These are phyloP conservation scores for Ensete glaucum DNA, from an alignment of 176 grass and related monocot genomes.

Conservation along the genomic window DNA sequence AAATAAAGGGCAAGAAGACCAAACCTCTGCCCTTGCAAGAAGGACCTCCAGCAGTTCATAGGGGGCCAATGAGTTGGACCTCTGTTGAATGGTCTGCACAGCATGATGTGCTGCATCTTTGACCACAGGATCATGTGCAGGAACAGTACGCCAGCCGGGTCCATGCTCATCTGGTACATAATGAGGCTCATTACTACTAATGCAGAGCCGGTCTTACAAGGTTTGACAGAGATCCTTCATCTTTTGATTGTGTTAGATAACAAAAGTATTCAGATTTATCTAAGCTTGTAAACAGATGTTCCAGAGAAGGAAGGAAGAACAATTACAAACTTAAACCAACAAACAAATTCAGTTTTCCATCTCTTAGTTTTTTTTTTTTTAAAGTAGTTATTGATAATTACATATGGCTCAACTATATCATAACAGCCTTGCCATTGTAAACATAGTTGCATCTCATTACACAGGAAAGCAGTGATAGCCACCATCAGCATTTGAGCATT, in stretches of 20 bases:
- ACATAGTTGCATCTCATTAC: neutral
- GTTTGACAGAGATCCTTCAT: neutral
- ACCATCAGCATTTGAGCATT: no score
- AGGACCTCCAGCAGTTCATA: slow-evolving; percentile 79
- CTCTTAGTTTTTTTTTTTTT: no score
- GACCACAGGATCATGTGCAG: slow-evolving; percentile 59
- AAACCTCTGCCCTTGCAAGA: slow-evolving; percentile 56
- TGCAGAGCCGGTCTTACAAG: neutral
- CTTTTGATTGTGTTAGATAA: neutral
- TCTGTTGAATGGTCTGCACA: slow-evolving; percentile 65
- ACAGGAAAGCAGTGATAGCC: no score
- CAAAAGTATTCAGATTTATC: neutral
- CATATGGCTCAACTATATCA: neutral
- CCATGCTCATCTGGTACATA: slow-evolving; percentile 48
- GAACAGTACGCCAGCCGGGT: slow-evolving; percentile 55
- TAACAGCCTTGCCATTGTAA: neutral
- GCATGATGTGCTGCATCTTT: slow-evolving; percentile 82
- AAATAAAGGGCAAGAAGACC: neutral
- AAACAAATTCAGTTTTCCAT: neutral
- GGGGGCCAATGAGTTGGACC: slow-evolving; percentile 57
- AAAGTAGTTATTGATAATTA: neutral
- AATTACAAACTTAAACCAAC: no score
- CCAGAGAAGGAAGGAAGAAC: neutral
- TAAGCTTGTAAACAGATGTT: neutral
- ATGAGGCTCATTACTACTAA: neutral